Evolutionary conservation across 2,329 filamentous ascomycete species (phyloP).

Genomic region (Teratosphaeria pseudoeucalypti): DNA sequence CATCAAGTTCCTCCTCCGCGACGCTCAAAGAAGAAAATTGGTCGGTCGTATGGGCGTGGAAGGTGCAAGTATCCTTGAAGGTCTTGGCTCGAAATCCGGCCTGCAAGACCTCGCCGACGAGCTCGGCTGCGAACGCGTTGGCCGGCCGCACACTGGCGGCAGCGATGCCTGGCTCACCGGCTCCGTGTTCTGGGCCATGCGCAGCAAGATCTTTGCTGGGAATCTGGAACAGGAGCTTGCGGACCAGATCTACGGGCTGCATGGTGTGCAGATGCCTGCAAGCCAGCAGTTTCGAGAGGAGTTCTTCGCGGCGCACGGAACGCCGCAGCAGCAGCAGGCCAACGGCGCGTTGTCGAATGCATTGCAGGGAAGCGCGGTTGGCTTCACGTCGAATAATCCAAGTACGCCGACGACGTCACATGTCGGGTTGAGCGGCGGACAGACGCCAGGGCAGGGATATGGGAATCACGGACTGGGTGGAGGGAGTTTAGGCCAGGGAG

Average conservation of each 20-base stretch:
- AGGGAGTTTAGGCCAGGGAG: constrained; percentile 56
- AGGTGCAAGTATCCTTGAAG: constrained; percentile 65
- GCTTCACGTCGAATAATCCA: constrained; percentile 37
- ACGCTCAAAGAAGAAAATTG: constrained; percentile 49
- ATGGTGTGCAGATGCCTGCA: constrained; percentile 44
- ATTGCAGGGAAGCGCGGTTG: constrained; percentile 20
- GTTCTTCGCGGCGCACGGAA: constrained; percentile 35
- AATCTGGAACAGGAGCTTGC: constrained; percentile 69
- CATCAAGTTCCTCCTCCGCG: constrained; percentile 94
- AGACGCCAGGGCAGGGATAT: constrained; percentile 36
- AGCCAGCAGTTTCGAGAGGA: constrained; percentile 43
- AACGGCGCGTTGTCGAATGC: neutral
- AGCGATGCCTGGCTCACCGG: constrained; percentile 90
- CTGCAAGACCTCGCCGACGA: constrained; percentile 90
- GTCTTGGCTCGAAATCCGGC: constrained; percentile 81
- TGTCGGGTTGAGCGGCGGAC: constrained; percentile 28
- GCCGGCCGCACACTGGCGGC: constrained; percentile 81
- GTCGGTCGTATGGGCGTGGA: constrained; percentile 44
- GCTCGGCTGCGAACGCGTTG: constrained; percentile 79
- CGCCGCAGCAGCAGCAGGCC: constrained; percentile 8
- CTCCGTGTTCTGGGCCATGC: constrained; percentile 88
- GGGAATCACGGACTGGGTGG: constrained; percentile 24
- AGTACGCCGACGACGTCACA: constrained; percentile 58
- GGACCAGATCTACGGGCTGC: constrained; percentile 88
- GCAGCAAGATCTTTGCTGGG: constrained; percentile 76